Conservation (phyloP, 345 rosid species). For the Citrus inodora region DNA sequence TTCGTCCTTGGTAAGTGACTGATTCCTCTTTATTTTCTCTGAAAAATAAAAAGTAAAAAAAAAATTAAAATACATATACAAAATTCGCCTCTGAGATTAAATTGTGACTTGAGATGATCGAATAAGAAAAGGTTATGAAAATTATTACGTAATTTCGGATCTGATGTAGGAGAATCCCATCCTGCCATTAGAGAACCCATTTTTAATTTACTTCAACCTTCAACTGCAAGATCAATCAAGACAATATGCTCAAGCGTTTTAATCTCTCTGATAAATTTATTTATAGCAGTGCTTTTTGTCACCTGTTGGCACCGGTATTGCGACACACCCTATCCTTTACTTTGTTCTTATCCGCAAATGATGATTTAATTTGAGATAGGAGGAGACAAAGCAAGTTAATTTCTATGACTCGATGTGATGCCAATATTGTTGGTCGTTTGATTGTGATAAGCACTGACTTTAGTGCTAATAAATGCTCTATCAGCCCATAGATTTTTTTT, state of each 20-base stretch:
- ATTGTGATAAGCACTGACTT: not conserved
- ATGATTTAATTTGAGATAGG: not conserved
- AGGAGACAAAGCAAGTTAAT: not conserved
- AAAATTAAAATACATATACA: not conserved
- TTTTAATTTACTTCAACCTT: slow-evolving; percentile 1
- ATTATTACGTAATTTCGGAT: slow-evolving; percentile 53
- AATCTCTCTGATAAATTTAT: not conserved
- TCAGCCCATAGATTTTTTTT: too few species aligned
- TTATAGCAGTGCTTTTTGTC: not conserved
- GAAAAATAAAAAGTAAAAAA: not conserved
- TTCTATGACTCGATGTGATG: not conserved
- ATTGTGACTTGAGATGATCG: not conserved
- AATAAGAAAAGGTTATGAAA: not conserved
- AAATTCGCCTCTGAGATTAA: not conserved
- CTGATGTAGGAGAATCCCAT: slow-evolving; percentile 68
- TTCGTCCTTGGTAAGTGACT: slow-evolving; percentile 67
- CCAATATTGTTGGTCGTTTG: not conserved
- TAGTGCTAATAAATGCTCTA: not conserved
- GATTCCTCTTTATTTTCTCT: slow-evolving; percentile 54
- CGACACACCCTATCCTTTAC: not conserved
- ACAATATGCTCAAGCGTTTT: not conserved
- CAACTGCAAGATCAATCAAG: not conserved
- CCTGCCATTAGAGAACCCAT: slow-evolving; percentile 99
- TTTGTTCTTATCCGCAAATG: slow-evolving; percentile 25
- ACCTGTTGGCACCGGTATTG: too few species aligned